phyloP scores from a whole-genome alignment of 1,284 basidiomycete species.

The Omphalotus olearius region DNA sequence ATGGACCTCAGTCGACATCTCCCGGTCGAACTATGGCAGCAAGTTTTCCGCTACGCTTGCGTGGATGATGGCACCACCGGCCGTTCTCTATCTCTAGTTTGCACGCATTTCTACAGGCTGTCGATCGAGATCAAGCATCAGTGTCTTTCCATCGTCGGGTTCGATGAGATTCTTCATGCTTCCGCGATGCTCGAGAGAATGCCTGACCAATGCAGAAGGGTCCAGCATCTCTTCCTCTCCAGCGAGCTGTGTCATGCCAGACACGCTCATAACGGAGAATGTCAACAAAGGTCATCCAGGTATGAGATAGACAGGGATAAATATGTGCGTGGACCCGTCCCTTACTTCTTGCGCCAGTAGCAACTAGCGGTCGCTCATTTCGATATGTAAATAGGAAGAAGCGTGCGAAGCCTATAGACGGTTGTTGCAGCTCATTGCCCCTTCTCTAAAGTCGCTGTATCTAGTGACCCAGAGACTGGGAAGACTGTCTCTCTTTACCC shows the following conservation, averaged over 20 bases:
- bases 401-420: no score
- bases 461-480: no score
- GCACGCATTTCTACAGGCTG: slow-evolving; percentile 20
- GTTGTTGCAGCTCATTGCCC: no score
- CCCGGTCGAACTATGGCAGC: slow-evolving; percentile 24
- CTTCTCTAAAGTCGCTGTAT: no score
- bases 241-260: slow-evolving; percentile 12
- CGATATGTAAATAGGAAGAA: no score
- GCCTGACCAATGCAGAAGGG: slow-evolving; percentile 17
- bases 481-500: no score
- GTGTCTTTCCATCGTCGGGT: slow-evolving; percentile 22
- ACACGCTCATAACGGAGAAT: slow-evolving; percentile 1
- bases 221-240: slow-evolving; percentile 24
- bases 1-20: slow-evolving; percentile 1
- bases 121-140: slow-evolving; percentile 24
- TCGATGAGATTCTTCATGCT: slow-evolving; percentile 20
- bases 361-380: no score
- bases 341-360: no score
- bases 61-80: slow-evolving; percentile 28
- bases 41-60: slow-evolving; percentile 26
- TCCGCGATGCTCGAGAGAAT: slow-evolving; percentile 16
- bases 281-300: neutral
- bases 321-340: no score
- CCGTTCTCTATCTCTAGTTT: slow-evolving; percentile 26
- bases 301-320: neutral